Base-by-base conservation (phyloP, 2,329 filamentous ascomycete genomes). In the Sclerotinia nivalis region DNA sequence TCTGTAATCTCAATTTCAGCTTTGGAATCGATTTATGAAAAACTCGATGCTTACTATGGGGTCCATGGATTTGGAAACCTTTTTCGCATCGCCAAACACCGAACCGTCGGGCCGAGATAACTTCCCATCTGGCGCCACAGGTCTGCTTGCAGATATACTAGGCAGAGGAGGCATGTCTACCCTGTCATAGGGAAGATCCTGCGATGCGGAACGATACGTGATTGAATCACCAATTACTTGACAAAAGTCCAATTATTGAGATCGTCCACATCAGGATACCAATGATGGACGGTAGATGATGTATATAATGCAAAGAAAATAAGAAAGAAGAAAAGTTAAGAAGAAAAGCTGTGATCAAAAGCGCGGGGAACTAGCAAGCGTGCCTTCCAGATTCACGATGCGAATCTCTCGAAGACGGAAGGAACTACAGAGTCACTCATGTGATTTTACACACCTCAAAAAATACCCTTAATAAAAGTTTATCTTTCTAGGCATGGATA, bases 401-500 rank as follows among this genome's bases (percentile, higher is more conserved):
- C 20, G n/a, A 52, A 52, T 10, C 49, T n/a, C 47, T 62, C 45
- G 13, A 50, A 34, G 8, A 62, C 15, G 20, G 59, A 50, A 37
- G 28, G 60, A 37, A 62, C 45, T 45, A 50, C 60, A 34, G 7
- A 45, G 22, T 37, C 28, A 62, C 28, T 62, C 45, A 37, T 62
- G 60, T 64, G 60, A 64, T 45, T 49, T 52, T 22, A 40, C 8
- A 22, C 2, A 20, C 8, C 15, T 64, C n/a, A 20, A 18, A 20
- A 9, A 52, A 25, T 20, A 34, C 1, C 22, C 13, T 9, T 18
- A 62, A 62, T 15, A 15, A 28, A n/a, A 40, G 34, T 13, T 52
- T 12, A 28, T 15, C 31, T n/a, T 37, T 22, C 9, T 18, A n/a
- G 37, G 9, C 25, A 10, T 15, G 22, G 13, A 20, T 43, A 40